Evolutionary conservation across 1,139 yeast genomes (phyloP).

Genomic region (Saccharomyces hybrid): DNA sequence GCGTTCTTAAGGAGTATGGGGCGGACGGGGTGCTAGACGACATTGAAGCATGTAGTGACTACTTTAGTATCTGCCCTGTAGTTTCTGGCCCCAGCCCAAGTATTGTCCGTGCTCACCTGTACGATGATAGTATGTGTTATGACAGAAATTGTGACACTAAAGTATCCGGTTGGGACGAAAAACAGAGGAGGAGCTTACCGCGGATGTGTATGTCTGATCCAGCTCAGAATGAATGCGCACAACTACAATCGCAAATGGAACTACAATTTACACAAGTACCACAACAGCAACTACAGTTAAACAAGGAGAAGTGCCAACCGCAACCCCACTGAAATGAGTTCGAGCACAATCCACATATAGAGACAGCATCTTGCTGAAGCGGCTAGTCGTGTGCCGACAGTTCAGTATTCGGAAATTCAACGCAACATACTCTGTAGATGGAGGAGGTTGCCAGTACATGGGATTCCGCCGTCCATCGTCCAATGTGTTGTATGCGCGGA

Average conservation of each 20-base stretch:
- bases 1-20: too few relatives aligned
- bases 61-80: too few relatives aligned
- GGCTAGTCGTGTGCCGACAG: background rate
- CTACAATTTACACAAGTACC: background rate
- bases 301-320: background rate
- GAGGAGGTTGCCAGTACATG: conserved; percentile 68
- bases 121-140: too few relatives aligned
- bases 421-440: conserved; percentile 49
- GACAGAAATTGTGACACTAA: too few relatives aligned
- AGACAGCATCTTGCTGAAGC: background rate
- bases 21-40: too few relatives aligned
- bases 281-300: background rate
- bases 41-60: too few relatives aligned
- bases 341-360: background rate
- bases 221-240: background rate
- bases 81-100: too few relatives aligned
- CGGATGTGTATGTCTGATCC: background rate
- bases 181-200: too few relatives aligned
- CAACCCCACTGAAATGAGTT: background rate
- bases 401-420: conserved; percentile 9
- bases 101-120: too few relatives aligned
- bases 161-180: too few relatives aligned
- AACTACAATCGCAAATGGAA: background rate
- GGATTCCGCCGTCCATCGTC: conserved; percentile 39
- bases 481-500: conserved; percentile 36